Conservation (phyloP, 139 green algal genomes). For the Picocystis salinarum region DNA sequence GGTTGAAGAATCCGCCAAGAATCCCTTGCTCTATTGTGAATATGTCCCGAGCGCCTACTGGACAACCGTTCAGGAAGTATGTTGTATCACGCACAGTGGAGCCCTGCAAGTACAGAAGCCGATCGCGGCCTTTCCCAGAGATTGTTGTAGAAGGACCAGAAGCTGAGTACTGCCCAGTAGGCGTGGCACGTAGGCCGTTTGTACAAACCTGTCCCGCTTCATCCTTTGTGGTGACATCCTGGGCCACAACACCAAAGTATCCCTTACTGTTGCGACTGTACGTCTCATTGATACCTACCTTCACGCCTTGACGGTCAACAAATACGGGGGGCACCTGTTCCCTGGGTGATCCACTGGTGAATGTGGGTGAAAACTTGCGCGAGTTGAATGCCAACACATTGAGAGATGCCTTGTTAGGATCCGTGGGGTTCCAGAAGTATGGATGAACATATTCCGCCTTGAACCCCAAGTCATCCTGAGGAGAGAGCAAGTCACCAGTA, state of each 20-base stretch:
- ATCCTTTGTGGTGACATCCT: too few species aligned
- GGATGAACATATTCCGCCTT: conserved; percentile 36
- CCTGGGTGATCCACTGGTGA: conserved; percentile 44
- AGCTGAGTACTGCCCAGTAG: conserved; percentile 17
- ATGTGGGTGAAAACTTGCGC: conserved; percentile 72
- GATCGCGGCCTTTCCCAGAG: conserved; percentile 50
- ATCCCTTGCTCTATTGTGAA: conserved; percentile 6
- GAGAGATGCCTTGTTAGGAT: conserved; percentile 29
- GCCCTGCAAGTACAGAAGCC: conserved; percentile 28
- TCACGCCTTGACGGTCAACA: conserved; percentile 73
- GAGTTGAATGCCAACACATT: conserved; percentile 38
- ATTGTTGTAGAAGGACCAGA: conserved; percentile 75
- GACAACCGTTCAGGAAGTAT: conserved; percentile 41
- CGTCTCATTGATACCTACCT: conserved; percentile 36
- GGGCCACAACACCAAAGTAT: background rate
- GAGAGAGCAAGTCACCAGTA: conserved; percentile 46
- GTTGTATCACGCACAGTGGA: conserved; percentile 57
- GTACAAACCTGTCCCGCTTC: too few species aligned
- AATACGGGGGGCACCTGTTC: conserved; percentile 80
- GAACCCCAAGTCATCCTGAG: conserved; percentile 8
- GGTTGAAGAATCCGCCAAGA: background rate
- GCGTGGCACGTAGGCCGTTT: conserved; percentile 12
- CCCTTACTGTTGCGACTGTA: conserved; percentile 30
- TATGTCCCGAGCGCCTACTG: conserved; percentile 47
- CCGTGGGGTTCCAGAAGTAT: conserved; percentile 32